phyloP scores from a whole-genome alignment of 1,284 basidiomycete genomes.

The Blastosporella zonata region DNA sequence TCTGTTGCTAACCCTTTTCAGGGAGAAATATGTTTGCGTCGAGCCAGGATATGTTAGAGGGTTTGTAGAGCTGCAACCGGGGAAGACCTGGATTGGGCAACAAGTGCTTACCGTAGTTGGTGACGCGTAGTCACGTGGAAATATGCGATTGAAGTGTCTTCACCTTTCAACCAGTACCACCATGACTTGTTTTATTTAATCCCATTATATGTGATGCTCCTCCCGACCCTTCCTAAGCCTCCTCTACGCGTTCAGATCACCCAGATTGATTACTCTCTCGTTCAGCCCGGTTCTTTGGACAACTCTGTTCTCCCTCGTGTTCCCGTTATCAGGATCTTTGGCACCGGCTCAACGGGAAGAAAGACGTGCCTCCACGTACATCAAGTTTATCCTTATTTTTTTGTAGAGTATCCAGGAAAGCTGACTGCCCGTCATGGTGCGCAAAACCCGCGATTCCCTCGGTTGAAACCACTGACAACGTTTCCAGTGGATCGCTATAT shows the following conservation, averaged over 20 bases:
- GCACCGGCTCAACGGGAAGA: slow-evolving; percentile 73
- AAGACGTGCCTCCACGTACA: slow-evolving; percentile 90
- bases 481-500: slow-evolving; percentile 67
- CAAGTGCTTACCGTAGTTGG: slow-evolving; percentile 56
- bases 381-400: slow-evolving; percentile 83
- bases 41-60: slow-evolving; percentile 83
- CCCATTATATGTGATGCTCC: background rate
- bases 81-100: slow-evolving; percentile 70
- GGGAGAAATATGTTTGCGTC: slow-evolving; percentile 80
- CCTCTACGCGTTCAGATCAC: slow-evolving; percentile 56
- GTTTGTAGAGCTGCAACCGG: slow-evolving; percentile 56
- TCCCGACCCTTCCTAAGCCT: slow-evolving; percentile 17
- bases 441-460: slow-evolving; percentile 13
- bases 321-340: slow-evolving; percentile 87
- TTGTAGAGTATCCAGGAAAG: slow-evolving; percentile 63
- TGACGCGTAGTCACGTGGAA: no score
- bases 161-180: background rate
- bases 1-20: slow-evolving; percentile 27
- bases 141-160: no score
- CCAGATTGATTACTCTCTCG: slow-evolving; percentile 65
- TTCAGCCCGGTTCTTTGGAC: slow-evolving; percentile 58
- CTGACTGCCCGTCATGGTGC: slow-evolving; percentile 44
- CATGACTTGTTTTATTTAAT: background rate
- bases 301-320: slow-evolving; percentile 59
- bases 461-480: slow-evolving; percentile 4